Evolutionary conservation across 768 basidiomycete species (phyloP).

Genomic region (Hericium coralloides): DNA sequence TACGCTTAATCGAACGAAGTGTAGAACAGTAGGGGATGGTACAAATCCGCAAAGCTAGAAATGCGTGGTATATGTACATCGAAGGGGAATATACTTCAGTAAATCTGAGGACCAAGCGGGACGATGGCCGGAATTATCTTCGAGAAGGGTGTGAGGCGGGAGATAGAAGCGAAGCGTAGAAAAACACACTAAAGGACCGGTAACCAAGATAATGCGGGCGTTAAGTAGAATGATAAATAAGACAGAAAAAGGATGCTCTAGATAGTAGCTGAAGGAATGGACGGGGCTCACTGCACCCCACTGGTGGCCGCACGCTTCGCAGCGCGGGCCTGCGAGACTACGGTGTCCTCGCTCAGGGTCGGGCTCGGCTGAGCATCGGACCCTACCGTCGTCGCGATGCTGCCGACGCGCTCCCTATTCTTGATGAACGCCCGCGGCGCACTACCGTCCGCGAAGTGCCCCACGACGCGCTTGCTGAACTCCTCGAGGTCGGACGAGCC

Average conservation of each 20-base stretch:
- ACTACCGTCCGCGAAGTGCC: constrained; percentile 20
- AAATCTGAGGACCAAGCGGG: neutral
- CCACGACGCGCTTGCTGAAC: constrained; percentile 4
- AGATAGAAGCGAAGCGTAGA: neutral
- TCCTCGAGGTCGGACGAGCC: constrained; percentile 7
- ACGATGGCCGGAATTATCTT: neutral
- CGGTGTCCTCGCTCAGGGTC: constrained; percentile 34
- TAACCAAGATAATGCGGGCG: neutral
- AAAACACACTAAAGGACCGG: neutral
- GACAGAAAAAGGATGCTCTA: neutral
- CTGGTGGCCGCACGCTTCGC: neutral
- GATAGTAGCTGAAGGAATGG: neutral
- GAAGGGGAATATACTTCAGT: neutral
- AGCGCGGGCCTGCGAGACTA: constrained; percentile 5
- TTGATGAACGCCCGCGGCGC: constrained; percentile 18
- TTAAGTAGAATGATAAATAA: neutral
- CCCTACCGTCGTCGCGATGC: constrained; percentile 40
- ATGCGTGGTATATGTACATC: neutral
- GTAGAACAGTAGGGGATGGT: too few relatives aligned
- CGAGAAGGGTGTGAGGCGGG: neutral
- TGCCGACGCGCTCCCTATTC: constrained; percentile 48
- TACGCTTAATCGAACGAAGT: too few relatives aligned
- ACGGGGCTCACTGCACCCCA: neutral
- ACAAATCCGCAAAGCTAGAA: too few relatives aligned
- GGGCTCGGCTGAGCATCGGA: constrained; percentile 27